These are phyloP conservation scores for Podospora australis DNA, from an alignment of 495 filamentous ascomycete species.

Conservation along the genomic window DNA sequence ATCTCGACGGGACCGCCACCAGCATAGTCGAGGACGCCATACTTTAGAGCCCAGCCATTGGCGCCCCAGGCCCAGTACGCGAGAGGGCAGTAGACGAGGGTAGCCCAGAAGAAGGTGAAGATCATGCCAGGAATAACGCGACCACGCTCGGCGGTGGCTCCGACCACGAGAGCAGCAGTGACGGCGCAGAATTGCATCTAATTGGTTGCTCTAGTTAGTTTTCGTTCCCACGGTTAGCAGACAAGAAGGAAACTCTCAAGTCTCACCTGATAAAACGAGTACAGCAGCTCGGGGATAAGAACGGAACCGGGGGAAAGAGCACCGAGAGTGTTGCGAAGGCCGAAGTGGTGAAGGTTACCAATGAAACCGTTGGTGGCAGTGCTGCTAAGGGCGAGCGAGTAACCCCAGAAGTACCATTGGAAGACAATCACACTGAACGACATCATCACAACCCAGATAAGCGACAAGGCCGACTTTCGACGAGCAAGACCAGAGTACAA, in stretches of 20 bases:
- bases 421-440: conserved; percentile 84
- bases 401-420: conserved; percentile 99
- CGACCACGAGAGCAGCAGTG: conserved; percentile 88
- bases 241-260: no score
- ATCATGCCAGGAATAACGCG: conserved; percentile 93
- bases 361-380: conserved; percentile 77
- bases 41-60: conserved; percentile 88
- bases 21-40: conserved; percentile 93
- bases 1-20: conserved; percentile 98
- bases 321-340: conserved; percentile 70
- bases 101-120: conserved; percentile 93
- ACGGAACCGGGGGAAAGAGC: conserved; percentile 74
- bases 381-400: conserved; percentile 84
- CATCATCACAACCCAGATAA: conserved; percentile 93
- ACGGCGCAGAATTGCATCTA: conserved; percentile 95
- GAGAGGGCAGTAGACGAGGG: conserved; percentile 92
- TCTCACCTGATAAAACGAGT: conserved; percentile 76
- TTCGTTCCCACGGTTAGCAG: neutral
- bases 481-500: conserved; percentile 98
- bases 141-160: conserved; percentile 87
- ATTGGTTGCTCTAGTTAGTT: neutral
- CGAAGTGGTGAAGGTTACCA: conserved; percentile 81
- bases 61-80: conserved; percentile 94
- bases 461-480: conserved; percentile 87
- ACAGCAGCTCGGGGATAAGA: conserved; percentile 82